Conservation (phyloP, 495 filamentous ascomycete genomes). For the Staphylotrichum tortipilum region DNA sequence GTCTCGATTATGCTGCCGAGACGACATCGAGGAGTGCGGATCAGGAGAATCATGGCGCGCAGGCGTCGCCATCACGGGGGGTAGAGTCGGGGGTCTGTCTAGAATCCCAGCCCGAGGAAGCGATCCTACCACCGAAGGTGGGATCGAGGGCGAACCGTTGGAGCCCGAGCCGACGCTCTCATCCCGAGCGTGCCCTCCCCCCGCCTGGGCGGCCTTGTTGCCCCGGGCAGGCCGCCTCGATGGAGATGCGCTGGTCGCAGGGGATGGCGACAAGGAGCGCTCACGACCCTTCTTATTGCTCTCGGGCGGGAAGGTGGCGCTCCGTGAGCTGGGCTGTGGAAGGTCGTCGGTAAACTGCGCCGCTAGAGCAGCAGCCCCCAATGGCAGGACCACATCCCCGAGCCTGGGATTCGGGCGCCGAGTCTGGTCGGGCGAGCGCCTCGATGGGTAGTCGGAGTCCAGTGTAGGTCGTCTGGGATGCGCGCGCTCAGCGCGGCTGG, state of each 20-base stretch:
- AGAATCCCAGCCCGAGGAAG: slow-evolving; percentile 7
- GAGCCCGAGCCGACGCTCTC: slow-evolving; percentile 14
- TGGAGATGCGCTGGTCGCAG: slow-evolving; percentile 20
- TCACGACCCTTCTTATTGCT: slow-evolving; percentile 21
- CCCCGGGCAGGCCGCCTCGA: slow-evolving; percentile 8
- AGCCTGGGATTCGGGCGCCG: slow-evolving; percentile 10
- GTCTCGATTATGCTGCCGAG: slow-evolving; percentile 25
- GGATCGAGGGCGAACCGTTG: slow-evolving; percentile 3
- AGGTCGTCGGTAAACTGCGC: slow-evolving; percentile 10
- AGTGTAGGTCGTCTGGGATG: slow-evolving; percentile 7
- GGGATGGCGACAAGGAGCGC: slow-evolving; percentile 21
- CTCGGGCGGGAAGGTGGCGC: slow-evolving; percentile 29
- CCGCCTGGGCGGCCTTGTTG: slow-evolving; percentile 13
- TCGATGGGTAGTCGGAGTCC: slow-evolving; percentile 12
- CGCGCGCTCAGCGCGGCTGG: slow-evolving; percentile 8
- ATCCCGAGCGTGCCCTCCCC: slow-evolving; percentile 17
- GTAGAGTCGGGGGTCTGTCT: slow-evolving; percentile 16
- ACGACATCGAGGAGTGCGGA: slow-evolving; percentile 10
- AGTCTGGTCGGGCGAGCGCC: slow-evolving; percentile 10
- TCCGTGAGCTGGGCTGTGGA: slow-evolving; percentile 22
- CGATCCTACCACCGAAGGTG: slow-evolving; percentile 4
- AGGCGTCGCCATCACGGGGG: slow-evolving; percentile 12
- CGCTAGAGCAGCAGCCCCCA: slow-evolving; percentile 3
- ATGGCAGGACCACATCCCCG: slow-evolving; percentile 10
- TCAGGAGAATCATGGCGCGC: slow-evolving; percentile 15